A percentile compares a stretch with the other conserved stretches of the same genome.
phyloP scores from a whole-genome alignment of 148 eudicot species.

The Persicaria maculosa region DNA sequence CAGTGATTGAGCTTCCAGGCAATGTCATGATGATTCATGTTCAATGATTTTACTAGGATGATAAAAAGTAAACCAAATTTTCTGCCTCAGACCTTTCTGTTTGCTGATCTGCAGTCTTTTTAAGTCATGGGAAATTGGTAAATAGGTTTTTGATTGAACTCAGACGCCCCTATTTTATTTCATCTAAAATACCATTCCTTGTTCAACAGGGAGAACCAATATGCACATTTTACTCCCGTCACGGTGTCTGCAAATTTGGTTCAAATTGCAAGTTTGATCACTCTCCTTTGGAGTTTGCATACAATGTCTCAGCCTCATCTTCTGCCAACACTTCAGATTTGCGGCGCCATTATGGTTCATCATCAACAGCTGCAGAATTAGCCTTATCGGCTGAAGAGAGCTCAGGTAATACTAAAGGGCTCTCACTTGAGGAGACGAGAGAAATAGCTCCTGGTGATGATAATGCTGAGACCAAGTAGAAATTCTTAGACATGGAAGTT shows the following conservation, averaged over 20 bases:
- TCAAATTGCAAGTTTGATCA: constrained; percentile 91
- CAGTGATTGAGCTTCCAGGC: background rate
- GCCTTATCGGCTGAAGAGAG: constrained; percentile 32
- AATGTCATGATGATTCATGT: too few species aligned
- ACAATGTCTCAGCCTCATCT: constrained; percentile 47
- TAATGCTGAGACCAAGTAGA: constrained; percentile 44
- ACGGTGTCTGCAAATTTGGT: constrained; percentile 94
- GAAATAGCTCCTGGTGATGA: constrained; percentile 54
- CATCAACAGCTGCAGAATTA: constrained; percentile 42
- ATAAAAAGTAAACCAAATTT: background rate
- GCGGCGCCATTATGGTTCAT: constrained; percentile 56
- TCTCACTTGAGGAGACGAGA: constrained; percentile 60
- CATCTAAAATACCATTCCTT: background rate
- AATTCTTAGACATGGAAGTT: constrained; percentile 18
- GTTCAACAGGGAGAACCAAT: constrained; percentile 68
- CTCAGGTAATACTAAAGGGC: constrained; percentile 39
- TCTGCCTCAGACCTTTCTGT: background rate
- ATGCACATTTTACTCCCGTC: constrained; percentile 82
- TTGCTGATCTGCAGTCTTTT: background rate
- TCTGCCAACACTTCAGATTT: constrained; percentile 41
- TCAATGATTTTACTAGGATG: background rate
- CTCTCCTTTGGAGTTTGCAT: constrained; percentile 74
- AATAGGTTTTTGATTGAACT: background rate
- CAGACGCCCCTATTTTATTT: background rate
- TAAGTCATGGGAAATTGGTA: background rate